phyloP scores from a whole-genome alignment of 176 grass and related monocot species.

The Dactylis glomerata region DNA sequence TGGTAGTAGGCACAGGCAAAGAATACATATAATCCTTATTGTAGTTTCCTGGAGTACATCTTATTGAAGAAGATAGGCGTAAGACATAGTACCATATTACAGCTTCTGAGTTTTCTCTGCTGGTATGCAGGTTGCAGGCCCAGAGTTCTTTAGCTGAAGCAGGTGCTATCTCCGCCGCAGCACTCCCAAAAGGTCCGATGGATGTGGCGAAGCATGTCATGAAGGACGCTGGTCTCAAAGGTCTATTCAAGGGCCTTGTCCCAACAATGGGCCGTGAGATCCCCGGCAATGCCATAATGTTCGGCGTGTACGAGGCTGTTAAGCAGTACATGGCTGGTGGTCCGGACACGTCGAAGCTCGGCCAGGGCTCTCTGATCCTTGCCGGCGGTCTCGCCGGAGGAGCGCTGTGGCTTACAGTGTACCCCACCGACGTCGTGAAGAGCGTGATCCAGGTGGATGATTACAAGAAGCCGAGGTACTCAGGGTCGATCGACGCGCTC shows the following conservation, averaged over 20 bases:
- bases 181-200: slow-evolving; percentile 69
- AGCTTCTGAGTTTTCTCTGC: not conserved
- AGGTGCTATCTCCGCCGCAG: slow-evolving; percentile 23
- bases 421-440: slow-evolving; percentile 85
- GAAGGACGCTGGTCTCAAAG: slow-evolving; percentile 52
- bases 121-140: slow-evolving; percentile 67
- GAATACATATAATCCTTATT: not conserved
- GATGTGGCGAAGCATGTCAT: slow-evolving; percentile 82
- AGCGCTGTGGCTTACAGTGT: slow-evolving; percentile 60
- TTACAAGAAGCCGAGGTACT: slow-evolving; percentile 82
- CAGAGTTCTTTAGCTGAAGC: slow-evolving; percentile 58
- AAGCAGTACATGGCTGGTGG: slow-evolving; percentile 78
- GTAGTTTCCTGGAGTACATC: not conserved
- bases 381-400: slow-evolving; percentile 78
- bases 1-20: not conserved
- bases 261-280: slow-evolving; percentile 82
- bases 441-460: slow-evolving; percentile 95
- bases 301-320: slow-evolving; percentile 68
- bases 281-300: slow-evolving; percentile 86
- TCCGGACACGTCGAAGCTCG: slow-evolving; percentile 55
- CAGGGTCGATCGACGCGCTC: slow-evolving; percentile 60
- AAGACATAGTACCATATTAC: not conserved
- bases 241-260: slow-evolving; percentile 77
- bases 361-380: slow-evolving; percentile 61
- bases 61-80: not conserved